Evolutionary conservation across 257 asterid species (phyloP), one percentile per base, ranked within the genome.

Genomic region (Sherardia arvensis): DNA sequence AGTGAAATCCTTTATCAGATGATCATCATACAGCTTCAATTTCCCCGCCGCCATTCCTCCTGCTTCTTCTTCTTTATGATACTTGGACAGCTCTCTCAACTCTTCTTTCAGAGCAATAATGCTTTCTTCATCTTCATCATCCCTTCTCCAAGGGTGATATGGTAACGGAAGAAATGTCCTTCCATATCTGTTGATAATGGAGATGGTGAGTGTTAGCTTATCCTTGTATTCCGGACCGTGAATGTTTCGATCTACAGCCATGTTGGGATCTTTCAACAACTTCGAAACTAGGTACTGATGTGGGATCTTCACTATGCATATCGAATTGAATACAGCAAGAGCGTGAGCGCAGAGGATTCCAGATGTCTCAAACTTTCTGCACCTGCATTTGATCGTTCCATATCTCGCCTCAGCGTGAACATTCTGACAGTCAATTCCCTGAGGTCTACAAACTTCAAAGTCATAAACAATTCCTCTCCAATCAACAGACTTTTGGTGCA

Each of bases 321-420:
- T 12, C 12, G 51, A 8, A 8, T 14, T 8, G 15, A 36, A 36
- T 8, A 36, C 43, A 36, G 43, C 43, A 7, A 36, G 43, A 9
- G 43, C 43, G 9, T 36, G 43, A 36, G 43, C 43, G 3, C 43
- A 36, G 43, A 36, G 43, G 43, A 36, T 36, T 36, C 43, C 68
- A n/a, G 47, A 14, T 7, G 5, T 32, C 28, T 53, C 60, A 28
- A 66, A 72, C 27, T 53, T 66, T 53, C 65, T 34, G 47, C 76
- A 71, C 26, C 67, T 71, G 70, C 76, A 71, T 17, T 32, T 45
- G 1, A 72, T 48, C 23, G 64, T 71, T 18, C 71, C 71, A 66
- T 72, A 18, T 36, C 20, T 43, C 34, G 68, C 33, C 40, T 66
- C 59, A 15, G 72, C 67, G 8, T 27, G 65, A 38, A 72, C 72